These are phyloP conservation scores for Trametes punicea DNA, from an alignment of 768 basidiomycete species.

Conservation along the genomic window DNA sequence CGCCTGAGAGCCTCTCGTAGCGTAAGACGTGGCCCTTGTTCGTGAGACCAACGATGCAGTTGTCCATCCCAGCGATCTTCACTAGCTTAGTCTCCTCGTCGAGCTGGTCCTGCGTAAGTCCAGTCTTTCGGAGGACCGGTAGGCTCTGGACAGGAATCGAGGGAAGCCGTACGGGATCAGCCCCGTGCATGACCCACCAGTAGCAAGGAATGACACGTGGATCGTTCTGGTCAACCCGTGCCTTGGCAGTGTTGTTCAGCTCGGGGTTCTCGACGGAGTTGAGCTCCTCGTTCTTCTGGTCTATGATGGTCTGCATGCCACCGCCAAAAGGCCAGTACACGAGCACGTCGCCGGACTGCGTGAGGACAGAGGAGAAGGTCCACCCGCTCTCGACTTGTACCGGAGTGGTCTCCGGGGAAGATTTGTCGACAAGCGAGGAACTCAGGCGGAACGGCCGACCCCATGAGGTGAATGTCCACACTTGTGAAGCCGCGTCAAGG, in stretches of 20 bases:
- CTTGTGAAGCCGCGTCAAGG: constrained; percentile 52
- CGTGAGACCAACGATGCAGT: constrained; percentile 74
- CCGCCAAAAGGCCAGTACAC: constrained; percentile 71
- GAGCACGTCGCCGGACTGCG: constrained; percentile 64
- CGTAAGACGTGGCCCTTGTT: constrained; percentile 75
- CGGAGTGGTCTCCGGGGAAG: constrained; percentile 46
- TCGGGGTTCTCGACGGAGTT: constrained; percentile 38
- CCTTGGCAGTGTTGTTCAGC: constrained; percentile 6
- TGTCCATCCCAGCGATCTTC: constrained; percentile 78
- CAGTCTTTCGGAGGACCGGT: constrained; percentile 43
- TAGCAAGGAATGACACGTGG: constrained; percentile 52
- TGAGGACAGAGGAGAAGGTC: constrained; percentile 73
- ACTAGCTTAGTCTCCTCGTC: constrained; percentile 48
- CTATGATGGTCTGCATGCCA: constrained; percentile 36
- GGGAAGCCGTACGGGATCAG: constrained; percentile 58
- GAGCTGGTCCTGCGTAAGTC: constrained; percentile 22
- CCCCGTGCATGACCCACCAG: constrained; percentile 47
- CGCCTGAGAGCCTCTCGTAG: constrained; percentile 46
- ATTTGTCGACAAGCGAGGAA: constrained; percentile 37
- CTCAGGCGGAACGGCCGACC: constrained; percentile 69
- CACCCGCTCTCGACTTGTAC: constrained; percentile 78
- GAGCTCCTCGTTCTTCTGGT: constrained; percentile 42
- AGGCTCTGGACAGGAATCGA: constrained; percentile 47
- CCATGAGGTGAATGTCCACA: constrained; percentile 80
- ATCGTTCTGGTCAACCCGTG: constrained; percentile 29